Evolutionary conservation across 2,329 filamentous ascomycete genomes (phyloP).

Genomic region (Paecilomyces fulvus): DNA sequence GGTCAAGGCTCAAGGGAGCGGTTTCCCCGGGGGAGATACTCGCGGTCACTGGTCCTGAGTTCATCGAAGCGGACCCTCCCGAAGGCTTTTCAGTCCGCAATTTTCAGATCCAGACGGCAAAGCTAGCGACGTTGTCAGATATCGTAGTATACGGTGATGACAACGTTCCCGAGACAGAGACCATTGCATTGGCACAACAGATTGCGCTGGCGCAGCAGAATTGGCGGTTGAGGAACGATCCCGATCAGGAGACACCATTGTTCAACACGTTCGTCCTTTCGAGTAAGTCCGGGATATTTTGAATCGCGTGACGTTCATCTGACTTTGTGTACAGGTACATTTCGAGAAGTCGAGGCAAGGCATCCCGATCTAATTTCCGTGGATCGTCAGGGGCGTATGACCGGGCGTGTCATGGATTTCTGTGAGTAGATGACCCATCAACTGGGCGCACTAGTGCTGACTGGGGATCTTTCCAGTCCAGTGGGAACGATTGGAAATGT

Average conservation of each 20-base stretch:
- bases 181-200: conserved; percentile 55
- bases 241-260: conserved; percentile 46
- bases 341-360: conserved; percentile 61
- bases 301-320: conserved; percentile 13
- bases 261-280: conserved; percentile 81
- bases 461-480: conserved; percentile 42
- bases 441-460: conserved; percentile 5
- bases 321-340: conserved; percentile 46
- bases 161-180: conserved; percentile 49
- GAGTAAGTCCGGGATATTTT: conserved; percentile 35
- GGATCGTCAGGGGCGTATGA: conserved; percentile 61
- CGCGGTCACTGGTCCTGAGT: conserved; percentile 48
- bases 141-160: conserved; percentile 86
- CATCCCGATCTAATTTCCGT: conserved; percentile 66
- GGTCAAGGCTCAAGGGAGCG: conserved; percentile 75
- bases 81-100: conserved; percentile 94
- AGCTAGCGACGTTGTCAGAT: conserved; percentile 79
- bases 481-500: conserved; percentile 88
- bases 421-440: conserved; percentile 37
- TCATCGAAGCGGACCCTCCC: conserved; percentile 74
- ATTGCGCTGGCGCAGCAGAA: conserved; percentile 68
- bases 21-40: conserved; percentile 75
- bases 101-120: conserved; percentile 91
- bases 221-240: conserved; percentile 60
- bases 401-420: conserved; percentile 77